These are phyloP conservation scores for Trichomonascus vanleenenianus DNA, from an alignment of 805 yeast species.

Conservation along the genomic window DNA sequence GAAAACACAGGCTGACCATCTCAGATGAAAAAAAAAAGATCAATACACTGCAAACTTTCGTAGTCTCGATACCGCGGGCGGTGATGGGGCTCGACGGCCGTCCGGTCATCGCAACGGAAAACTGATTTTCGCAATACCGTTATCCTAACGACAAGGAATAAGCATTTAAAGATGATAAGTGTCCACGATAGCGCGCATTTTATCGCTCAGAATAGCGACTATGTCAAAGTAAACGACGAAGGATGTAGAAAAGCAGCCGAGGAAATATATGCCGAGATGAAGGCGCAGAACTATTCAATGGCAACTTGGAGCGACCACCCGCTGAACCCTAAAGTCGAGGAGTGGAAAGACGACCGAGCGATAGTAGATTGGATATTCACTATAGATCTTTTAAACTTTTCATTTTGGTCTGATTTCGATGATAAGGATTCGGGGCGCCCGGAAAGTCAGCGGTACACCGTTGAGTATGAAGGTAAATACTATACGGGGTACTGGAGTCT, in stretches of 20 bases:
- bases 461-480: conserved; percentile 25
- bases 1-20: too few relatives aligned
- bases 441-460: conserved; percentile 27
- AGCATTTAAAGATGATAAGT: conserved; percentile 3
- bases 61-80: too few relatives aligned
- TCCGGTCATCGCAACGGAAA: too few relatives aligned
- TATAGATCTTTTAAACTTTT: conserved; percentile 36
- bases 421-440: conserved; percentile 24
- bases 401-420: conserved; percentile 36
- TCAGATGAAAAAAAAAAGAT: too few relatives aligned
- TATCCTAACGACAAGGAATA: not conserved
- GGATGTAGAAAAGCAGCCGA: conserved; percentile 29
- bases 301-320: conserved; percentile 32
- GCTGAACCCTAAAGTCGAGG: conserved; percentile 25
- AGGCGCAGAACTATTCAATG: conserved; percentile 24
- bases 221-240: conserved; percentile 24
- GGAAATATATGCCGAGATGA: conserved; percentile 24
- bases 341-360: not conserved
- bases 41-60: too few relatives aligned
- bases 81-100: too few relatives aligned
- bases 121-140: too few relatives aligned
- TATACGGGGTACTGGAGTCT: conserved; percentile 42
- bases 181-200: conserved; percentile 24
- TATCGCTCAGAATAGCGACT: conserved; percentile 21
- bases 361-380: conserved; percentile 34